A percentile compares a stretch with the other conserved stretches of the same genome.
phyloP scores from a whole-genome alignment of 2,329 filamentous ascomycete genomes.

The Monosporascus sp. region DNA sequence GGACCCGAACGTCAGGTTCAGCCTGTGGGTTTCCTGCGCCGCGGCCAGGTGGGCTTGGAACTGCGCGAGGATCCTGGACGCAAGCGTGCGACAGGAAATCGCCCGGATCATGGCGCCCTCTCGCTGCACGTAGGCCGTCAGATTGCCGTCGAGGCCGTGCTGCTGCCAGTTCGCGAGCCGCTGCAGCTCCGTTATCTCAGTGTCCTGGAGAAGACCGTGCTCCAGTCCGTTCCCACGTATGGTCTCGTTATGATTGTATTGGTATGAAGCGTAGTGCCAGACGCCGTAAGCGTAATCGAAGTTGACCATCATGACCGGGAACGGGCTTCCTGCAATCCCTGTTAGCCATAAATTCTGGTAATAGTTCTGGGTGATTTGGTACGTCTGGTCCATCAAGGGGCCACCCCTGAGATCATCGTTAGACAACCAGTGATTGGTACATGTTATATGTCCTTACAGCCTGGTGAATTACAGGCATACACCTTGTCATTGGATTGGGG shows the following conservation, averaged over 20 bases:
- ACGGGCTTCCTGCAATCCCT: constrained; percentile 31
- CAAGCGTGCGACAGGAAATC: constrained; percentile 50
- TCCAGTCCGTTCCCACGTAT: constrained; percentile 20
- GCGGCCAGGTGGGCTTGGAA: constrained; percentile 38
- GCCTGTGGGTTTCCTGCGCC: constrained; percentile 35
- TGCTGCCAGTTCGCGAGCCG: constrained; percentile 65
- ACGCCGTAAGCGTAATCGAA: constrained; percentile 47
- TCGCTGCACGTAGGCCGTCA: constrained; percentile 48
- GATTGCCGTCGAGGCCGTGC: constrained; percentile 48
- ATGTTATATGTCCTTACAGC: too few species aligned
- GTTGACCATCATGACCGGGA: constrained; percentile 30
- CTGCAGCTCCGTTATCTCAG: constrained; percentile 49
- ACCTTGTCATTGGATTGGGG: too few species aligned
- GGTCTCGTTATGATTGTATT: constrained; percentile 45
- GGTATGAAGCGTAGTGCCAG: constrained; percentile 52
- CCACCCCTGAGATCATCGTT: too few species aligned
- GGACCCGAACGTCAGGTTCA: constrained; percentile 50
- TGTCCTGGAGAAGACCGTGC: constrained; percentile 27
- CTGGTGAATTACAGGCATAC: too few species aligned
- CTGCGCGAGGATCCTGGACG: constrained; percentile 36
- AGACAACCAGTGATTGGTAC: too few species aligned
- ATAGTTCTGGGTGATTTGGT: constrained; percentile 24
- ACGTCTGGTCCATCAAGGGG: too few species aligned
- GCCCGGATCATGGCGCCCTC: constrained; percentile 39
- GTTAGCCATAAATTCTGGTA: constrained; percentile 37